Evolutionary conservation across 768 basidiomycete species (phyloP).

Genomic region (Imleria badia): DNA sequence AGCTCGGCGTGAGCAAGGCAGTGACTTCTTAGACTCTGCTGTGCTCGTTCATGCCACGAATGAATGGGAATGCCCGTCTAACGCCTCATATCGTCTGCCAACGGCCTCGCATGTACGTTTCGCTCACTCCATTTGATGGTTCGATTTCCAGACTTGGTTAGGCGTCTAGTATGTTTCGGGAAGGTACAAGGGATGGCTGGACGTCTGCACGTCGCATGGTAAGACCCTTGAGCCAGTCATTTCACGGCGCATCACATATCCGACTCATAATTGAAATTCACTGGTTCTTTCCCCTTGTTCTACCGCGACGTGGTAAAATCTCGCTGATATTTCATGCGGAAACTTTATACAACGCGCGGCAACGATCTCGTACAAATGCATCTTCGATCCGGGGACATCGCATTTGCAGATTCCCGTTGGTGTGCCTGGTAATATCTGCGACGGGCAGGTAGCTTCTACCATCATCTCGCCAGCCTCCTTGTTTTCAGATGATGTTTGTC

Average conservation of each 20-base stretch:
- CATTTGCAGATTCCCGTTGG: background rate
- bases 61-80: background rate
- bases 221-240: background rate
- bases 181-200: background rate
- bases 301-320: background rate
- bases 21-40: background rate
- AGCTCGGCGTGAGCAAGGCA: background rate
- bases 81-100: background rate
- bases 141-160: background rate
- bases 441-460: background rate
- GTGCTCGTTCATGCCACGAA: background rate
- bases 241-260: background rate
- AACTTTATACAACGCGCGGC: background rate
- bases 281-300: background rate
- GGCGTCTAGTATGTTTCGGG: background rate
- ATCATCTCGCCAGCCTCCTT: background rate
- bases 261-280: background rate
- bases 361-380: background rate
- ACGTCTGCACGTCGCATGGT: background rate
- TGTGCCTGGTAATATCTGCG: background rate
- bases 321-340: background rate
- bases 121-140: background rate
- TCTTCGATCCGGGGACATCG: background rate
- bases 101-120: background rate
- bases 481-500: background rate